Evolutionary conservation across 2,329 filamentous ascomycete species (phyloP).

Genomic region (Trichoderma aggressivum): DNA sequence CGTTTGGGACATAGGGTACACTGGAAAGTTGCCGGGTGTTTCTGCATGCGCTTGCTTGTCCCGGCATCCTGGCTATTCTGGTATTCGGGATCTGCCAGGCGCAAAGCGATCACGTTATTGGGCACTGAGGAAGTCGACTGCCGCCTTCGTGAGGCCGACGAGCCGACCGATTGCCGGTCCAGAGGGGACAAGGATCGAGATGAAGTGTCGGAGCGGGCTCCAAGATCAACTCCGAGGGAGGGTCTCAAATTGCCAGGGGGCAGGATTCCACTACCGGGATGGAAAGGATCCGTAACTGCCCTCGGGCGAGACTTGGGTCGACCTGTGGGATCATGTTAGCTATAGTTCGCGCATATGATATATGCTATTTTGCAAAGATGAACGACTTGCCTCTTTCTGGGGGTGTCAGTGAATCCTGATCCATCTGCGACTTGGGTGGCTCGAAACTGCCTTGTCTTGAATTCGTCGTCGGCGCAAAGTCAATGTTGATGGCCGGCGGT

Average conservation of each 20-base stretch:
- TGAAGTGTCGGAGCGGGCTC: constrained; percentile 45
- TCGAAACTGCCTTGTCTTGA: constrained; percentile 36
- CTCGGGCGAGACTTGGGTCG: constrained; percentile 49
- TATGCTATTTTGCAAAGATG: too few relatives aligned
- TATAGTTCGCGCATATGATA: not conserved
- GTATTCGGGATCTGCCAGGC: constrained; percentile 83
- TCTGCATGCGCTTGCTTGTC: constrained; percentile 79
- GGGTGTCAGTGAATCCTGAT: constrained; percentile 78
- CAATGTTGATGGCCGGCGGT: constrained; percentile 92
- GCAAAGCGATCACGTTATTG: constrained; percentile 73
- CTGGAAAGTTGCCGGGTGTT: constrained; percentile 96
- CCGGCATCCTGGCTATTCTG: constrained; percentile 62
- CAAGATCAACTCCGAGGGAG: constrained; percentile 45
- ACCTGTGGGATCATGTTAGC: constrained; percentile 33
- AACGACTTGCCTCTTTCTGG: constrained; percentile 62
- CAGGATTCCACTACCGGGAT: constrained; percentile 39
- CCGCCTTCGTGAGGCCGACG: constrained; percentile 41
- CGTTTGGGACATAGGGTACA: constrained; percentile 90
- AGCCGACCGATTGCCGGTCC: constrained; percentile 45
- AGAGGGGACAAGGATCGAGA: constrained; percentile 58
- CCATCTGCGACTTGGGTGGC: constrained; percentile 60
- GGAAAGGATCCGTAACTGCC: constrained; percentile 60
- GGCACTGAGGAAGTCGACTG: constrained; percentile 63
- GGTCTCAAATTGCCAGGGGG: constrained; percentile 47
- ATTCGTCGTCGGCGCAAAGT: constrained; percentile 78